Base-by-base conservation (phyloP, 2,329 filamentous ascomycete species). In the Sordariomycetes sp. region DNA sequence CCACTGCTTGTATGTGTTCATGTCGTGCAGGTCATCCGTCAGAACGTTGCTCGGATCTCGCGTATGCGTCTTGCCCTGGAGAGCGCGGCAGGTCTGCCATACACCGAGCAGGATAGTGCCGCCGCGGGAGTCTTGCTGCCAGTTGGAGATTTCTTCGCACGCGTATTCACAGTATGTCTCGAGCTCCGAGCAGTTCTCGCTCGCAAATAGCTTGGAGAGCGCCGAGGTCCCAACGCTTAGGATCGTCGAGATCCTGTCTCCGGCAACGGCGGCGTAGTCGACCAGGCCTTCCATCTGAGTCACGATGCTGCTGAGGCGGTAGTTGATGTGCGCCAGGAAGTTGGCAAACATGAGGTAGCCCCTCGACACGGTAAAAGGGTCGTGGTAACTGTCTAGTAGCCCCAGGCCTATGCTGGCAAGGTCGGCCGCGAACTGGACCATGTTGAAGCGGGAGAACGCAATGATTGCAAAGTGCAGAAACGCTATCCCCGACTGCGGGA, bases 131-230 rank as follows among this genome's bases (percentile, higher is more conserved):
- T 90, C 87, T 52, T 77, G 73, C 53, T 83, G 74, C 87, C 87
- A 91, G 54, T 85, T 82, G 1, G 81, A 81, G 59, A 89, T 80
- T 61, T 90, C 87, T 60, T 90, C 80, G 60, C 84, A 86, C n/a
- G 83, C 79, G 60, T 85, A 88, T 53, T 82, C 78, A 62, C 85
- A 86, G 65, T 83, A 88, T 0, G 78, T 77, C 65, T 90, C 87
- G 0, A 90, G 71, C 58, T 91, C 87, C 15, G 75, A 73, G 53
- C 84, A 74, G 59, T 89, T 85, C 61, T 89, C 82, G 62, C 84
- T 85, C 13, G 81, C 79, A 67, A 85, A 90, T 58, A 90, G 79
- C 62, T 81, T 84, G 63, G 86, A 79, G 61, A 81, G 78, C 2
- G 84, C 82, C 35, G 79, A 76, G 22, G 90, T 72, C 0, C 86